Evolutionary conservation across 371 early-diverging fungal genomes (phyloP).

Genomic region (Scutellospora calospora): DNA sequence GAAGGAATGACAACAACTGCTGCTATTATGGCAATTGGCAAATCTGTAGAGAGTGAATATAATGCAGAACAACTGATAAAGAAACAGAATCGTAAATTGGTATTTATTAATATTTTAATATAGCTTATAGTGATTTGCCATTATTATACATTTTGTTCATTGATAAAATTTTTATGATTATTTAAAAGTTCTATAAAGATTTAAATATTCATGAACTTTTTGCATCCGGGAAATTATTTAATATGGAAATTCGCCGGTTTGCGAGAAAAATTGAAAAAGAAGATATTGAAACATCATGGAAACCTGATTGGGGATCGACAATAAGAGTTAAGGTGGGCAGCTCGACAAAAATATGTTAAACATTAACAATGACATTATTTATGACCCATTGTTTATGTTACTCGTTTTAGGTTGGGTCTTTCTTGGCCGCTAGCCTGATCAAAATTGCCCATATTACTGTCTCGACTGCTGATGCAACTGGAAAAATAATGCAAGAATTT

Average conservation of each 20-base stretch:
- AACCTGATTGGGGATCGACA: conserved; percentile 71
- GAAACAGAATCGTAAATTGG: conserved; percentile 65
- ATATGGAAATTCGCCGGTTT: conserved; percentile 78
- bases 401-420: conserved; percentile 59
- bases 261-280: conserved; percentile 65
- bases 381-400: neutral
- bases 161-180: neutral
- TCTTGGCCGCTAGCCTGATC: conserved; percentile 76
- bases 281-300: conserved; percentile 62
- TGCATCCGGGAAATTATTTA: conserved; percentile 78
- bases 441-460: conserved; percentile 75
- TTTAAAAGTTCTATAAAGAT: conserved; percentile 50
- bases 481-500: conserved; percentile 64
- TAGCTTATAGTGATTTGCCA: conserved; percentile 18
- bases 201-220: conserved; percentile 66
- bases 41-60: conserved; percentile 85
- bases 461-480: neutral
- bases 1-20: conserved; percentile 73
- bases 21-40: conserved; percentile 76
- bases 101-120: conserved; percentile 43
- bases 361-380: neutral
- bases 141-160: neutral
- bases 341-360: neutral
- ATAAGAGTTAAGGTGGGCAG: conserved; percentile 61
- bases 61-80: conserved; percentile 79